Evolutionary conservation across 2,329 filamentous ascomycete genomes (phyloP), one percentile per base, ranked within the genome.

Genomic region (Epicoccum nigrum): DNA sequence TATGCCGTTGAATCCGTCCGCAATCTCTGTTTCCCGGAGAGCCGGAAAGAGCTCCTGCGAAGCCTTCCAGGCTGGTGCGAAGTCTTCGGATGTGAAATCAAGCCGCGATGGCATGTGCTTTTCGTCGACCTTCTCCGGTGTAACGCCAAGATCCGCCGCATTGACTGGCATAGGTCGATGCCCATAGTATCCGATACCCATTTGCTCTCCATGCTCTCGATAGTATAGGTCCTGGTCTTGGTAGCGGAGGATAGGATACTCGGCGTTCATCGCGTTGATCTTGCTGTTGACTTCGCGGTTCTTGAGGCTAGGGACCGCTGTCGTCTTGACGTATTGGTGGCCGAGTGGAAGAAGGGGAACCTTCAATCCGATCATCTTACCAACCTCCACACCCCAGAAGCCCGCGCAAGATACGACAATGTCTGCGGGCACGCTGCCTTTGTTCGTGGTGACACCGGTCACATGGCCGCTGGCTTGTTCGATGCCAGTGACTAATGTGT

Each of bases 171-270:
- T 83, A 0, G 85, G 83, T 1, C 77, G 77, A 66, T 87, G 84
- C 8, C 83, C 83, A 59, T 87, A 87, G 62, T 81, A 87, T 7
- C 84, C 84, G 54, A 87, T 86, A 7, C 84, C 84, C 50, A 79
- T 81, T 40, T 81, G 79, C 17, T 85, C 83, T 4, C 84, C 85
- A 55, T 86, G 84, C 63, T 86, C 83, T 7, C 84, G 81, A 60
- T 84, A 87, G 68, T 87, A 87, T 1, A 87, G 76, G 52, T 86
- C 83, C 45, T 83, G 78, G 54, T 87, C 84, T 58, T 87, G 85
- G 56, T 86, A 78, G 2, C 84, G 79, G 1, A 87, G 70, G 17
- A 87, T 87, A 0, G 85, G 84, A 0, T 84, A 69, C 1, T 58
- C 70, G 0, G 83, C 84, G 4, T 70, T 70, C 63, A 63, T 70